These are phyloP conservation scores for Nannochloropsis salina DNA, from an alignment of 108 stramenopile species.

Conservation along the genomic window DNA sequence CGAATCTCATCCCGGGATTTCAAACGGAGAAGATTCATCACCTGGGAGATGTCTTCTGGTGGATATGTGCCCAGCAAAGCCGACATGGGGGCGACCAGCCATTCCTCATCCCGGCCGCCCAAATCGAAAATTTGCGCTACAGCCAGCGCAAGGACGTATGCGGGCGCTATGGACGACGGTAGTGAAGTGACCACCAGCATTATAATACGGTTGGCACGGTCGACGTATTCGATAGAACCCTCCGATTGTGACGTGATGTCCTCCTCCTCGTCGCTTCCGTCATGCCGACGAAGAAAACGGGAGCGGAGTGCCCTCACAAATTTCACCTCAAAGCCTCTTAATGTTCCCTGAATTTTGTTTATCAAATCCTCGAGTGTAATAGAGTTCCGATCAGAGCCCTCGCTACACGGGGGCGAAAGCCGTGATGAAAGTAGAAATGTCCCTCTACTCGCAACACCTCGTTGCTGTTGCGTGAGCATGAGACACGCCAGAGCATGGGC, in stretches of 20 bases:
- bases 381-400: background rate
- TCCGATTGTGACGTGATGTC: slow-evolving; percentile 30
- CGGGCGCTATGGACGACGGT: background rate
- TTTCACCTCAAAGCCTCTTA: slow-evolving; percentile 27
- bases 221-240: slow-evolving; percentile 32
- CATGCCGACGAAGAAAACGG: slow-evolving; percentile 29
- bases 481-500: slow-evolving; percentile 22
- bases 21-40: background rate
- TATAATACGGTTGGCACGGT: background rate
- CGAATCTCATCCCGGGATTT: background rate
- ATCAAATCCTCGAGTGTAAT: background rate
- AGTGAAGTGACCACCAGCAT: background rate
- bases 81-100: background rate
- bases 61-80: background rate
- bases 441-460: background rate
- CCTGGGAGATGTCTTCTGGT: background rate
- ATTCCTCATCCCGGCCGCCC: background rate
- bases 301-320: slow-evolving; percentile 34
- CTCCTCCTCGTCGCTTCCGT: slow-evolving; percentile 24
- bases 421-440: background rate
- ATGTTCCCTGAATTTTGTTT: background rate
- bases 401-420: background rate
- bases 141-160: background rate
- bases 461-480: slow-evolving; percentile 8
- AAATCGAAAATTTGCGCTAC: background rate